A percentile compares a stretch with the other conserved stretches of the same genome.
phyloP scores from a whole-genome alignment of 352 stramenopile genomes.

The Pythium aphanidermatum region DNA sequence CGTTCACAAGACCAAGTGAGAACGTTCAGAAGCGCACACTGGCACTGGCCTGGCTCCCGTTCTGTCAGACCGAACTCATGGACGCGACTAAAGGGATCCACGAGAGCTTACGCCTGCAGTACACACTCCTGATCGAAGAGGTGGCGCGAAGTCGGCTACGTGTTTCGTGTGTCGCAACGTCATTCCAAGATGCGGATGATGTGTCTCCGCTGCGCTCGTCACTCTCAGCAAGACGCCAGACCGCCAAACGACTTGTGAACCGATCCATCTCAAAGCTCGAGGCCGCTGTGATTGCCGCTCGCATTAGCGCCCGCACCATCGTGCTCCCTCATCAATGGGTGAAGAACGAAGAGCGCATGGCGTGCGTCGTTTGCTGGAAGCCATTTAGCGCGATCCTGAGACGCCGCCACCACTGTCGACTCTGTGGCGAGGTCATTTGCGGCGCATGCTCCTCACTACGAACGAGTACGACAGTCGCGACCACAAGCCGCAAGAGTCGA shows the following conservation, averaged over 20 bases:
- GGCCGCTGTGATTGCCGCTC: slow-evolving; percentile 33
- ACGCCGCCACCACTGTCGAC: slow-evolving; percentile 52
- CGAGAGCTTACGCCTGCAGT: slow-evolving; percentile 49
- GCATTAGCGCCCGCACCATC: slow-evolving; percentile 38
- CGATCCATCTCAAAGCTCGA: slow-evolving; percentile 45
- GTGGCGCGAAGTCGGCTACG: slow-evolving; percentile 36
- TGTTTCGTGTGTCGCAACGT: slow-evolving; percentile 50
- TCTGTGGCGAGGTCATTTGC: slow-evolving; percentile 64
- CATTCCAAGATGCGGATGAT: slow-evolving; percentile 38
- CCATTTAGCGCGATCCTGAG: slow-evolving; percentile 49
- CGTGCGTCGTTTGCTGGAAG: slow-evolving; percentile 66
- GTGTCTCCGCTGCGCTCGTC: slow-evolving; percentile 25
- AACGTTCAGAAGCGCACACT: slow-evolving; percentile 52
- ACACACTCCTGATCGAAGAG: slow-evolving; percentile 61
- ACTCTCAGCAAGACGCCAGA: slow-evolving; percentile 23
- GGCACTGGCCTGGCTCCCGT: slow-evolving; percentile 53
- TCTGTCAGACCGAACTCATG: slow-evolving; percentile 16
- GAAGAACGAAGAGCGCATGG: slow-evolving; percentile 45
- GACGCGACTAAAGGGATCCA: not conserved
- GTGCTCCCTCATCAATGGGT: slow-evolving; percentile 52
- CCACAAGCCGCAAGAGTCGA: slow-evolving; percentile 14
- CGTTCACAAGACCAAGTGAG: slow-evolving; percentile 27
- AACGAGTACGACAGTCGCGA: slow-evolving; percentile 25
- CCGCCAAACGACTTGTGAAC: slow-evolving; percentile 39
- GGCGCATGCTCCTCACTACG: slow-evolving; percentile 43